A percentile compares a stretch with the other conserved stretches of the same genome.
Conservation (phyloP, 768 basidiomycete species). For the Crepidotus variabilis region DNA sequence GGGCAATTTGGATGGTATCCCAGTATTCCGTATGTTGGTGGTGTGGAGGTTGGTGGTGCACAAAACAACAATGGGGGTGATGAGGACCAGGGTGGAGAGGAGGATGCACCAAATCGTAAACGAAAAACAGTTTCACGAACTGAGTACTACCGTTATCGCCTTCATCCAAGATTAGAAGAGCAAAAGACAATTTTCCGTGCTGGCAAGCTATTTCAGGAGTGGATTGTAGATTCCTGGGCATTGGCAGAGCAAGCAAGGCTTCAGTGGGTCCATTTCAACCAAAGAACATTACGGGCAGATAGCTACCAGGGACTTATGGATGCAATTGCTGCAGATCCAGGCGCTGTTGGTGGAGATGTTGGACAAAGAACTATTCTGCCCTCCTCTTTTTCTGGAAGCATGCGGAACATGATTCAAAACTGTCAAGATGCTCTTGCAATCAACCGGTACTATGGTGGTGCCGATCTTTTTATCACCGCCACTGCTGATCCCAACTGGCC, state of each 20-base stretch:
- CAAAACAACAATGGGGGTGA: background rate
- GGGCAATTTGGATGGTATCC: slow-evolving; percentile 19
- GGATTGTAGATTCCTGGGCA: slow-evolving; percentile 42
- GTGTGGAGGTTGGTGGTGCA: background rate
- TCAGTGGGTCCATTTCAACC: slow-evolving; percentile 29
- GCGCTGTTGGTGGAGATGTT: slow-evolving; percentile 17
- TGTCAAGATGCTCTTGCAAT: slow-evolving; percentile 45
- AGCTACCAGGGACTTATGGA: slow-evolving; percentile 30
- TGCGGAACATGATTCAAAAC: slow-evolving; percentile 35
- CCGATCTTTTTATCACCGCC: slow-evolving; percentile 16
- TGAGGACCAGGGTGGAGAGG: background rate
- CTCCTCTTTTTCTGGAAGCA: slow-evolving; percentile 26
- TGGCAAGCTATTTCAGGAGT: slow-evolving; percentile 40
- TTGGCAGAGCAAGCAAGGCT: slow-evolving; percentile 36
- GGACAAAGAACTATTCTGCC: slow-evolving; percentile 31
- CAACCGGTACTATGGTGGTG: slow-evolving; percentile 20
- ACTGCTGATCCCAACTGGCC: slow-evolving; percentile 49
- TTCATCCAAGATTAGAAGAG: too few species aligned
- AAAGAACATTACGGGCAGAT: slow-evolving; percentile 29
- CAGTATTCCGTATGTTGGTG: background rate
- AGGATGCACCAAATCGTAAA: too few species aligned
- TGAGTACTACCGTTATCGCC: too few species aligned
- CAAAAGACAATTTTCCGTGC: too few species aligned
- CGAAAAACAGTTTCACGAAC: too few species aligned
- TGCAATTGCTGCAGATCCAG: slow-evolving; percentile 26